Evolutionary conservation across 1,284 basidiomycete genomes (phyloP).

Genomic region (Rhizoctonia solani): DNA sequence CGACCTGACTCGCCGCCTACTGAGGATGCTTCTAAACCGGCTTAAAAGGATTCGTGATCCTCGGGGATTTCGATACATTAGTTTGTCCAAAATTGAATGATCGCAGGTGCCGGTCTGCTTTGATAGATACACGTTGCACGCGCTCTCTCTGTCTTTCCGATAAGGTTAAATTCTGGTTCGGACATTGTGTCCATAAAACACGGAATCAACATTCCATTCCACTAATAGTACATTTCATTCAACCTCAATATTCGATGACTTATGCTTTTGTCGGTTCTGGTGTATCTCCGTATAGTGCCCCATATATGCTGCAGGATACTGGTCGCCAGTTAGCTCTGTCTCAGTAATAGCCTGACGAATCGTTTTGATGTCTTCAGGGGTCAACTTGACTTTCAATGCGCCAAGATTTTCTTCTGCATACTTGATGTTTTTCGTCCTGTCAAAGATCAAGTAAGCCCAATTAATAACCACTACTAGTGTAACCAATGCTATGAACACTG

Average conservation of each 20-base stretch:
- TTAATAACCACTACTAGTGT: background rate
- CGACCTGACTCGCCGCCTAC: too few relatives aligned
- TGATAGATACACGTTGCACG: too few relatives aligned
- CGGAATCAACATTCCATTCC: too few relatives aligned
- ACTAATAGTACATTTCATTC: too few relatives aligned
- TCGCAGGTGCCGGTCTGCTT: too few relatives aligned
- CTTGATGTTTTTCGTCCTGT: slow-evolving; percentile 41
- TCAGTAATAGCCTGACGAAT: slow-evolving; percentile 48
- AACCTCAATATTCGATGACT: too few relatives aligned
- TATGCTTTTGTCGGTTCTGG: background rate
- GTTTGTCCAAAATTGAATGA: too few relatives aligned
- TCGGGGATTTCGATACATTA: too few relatives aligned
- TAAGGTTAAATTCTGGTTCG: too few relatives aligned
- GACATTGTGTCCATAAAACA: background rate
- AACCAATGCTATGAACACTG: background rate
- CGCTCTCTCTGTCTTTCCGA: too few relatives aligned
- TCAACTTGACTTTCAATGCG: slow-evolving; percentile 48
- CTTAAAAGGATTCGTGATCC: too few relatives aligned
- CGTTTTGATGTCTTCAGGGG: slow-evolving; percentile 47
- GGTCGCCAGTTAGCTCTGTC: slow-evolving; percentile 40
- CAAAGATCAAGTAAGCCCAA: background rate
- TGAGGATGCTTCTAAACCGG: too few relatives aligned
- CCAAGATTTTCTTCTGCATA: slow-evolving; percentile 52
- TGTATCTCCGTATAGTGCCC: slow-evolving; percentile 5
- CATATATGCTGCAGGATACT: slow-evolving; percentile 16